Base-by-base conservation (phyloP, 345 rosid species). In the Populus deltoides region DNA sequence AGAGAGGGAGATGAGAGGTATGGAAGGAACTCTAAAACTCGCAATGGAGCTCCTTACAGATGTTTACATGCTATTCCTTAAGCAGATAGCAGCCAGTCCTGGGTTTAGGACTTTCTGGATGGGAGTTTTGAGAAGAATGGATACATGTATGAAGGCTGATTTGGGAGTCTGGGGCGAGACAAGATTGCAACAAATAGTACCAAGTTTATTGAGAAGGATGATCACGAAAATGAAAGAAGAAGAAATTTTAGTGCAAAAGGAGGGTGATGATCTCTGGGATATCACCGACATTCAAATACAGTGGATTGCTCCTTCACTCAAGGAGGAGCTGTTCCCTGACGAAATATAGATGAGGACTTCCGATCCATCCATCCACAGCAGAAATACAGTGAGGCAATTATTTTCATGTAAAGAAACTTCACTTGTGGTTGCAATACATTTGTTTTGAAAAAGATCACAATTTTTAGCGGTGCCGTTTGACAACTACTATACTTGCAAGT, bases 231-330 rank as follows among this genome's bases (percentile, higher is more conserved):
- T 93, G 98, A 88, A 92, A 77, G 92, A 92, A 75, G 83, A 77
- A 17, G 92, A 86, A 77, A 90, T 93, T 63, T 84, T 94, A 73
- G 91, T 83, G 43, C 89, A 61, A 10, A 86, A 76, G 22, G 94
- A 91, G n/a, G 97, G 80, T 1, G 92, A 91, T 29, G 97, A 92
- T 81, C 86, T 92, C 4, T 92, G 93, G 93, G 98, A 92, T 63
- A 88, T 91, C 57, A 91, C 99, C 7, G 88, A 89, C 39, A 90
- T 93, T 76, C 99, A 96, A 81, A 96, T 93, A 67, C 99, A 96
- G 61, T 92, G 99, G 98, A 93, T 92, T 79, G 93, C 98, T 76
- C 98, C 97, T 57, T 71, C 90, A 2, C 89, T 96, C n/a, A 93
- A 94, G 73, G 92, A 92, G 24, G 97, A 90, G 71, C 75, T 90